These are phyloP conservation scores for Eucalyptus polyanthemos DNA, from an alignment of 345 rosid genomes.

Conservation along the genomic window DNA sequence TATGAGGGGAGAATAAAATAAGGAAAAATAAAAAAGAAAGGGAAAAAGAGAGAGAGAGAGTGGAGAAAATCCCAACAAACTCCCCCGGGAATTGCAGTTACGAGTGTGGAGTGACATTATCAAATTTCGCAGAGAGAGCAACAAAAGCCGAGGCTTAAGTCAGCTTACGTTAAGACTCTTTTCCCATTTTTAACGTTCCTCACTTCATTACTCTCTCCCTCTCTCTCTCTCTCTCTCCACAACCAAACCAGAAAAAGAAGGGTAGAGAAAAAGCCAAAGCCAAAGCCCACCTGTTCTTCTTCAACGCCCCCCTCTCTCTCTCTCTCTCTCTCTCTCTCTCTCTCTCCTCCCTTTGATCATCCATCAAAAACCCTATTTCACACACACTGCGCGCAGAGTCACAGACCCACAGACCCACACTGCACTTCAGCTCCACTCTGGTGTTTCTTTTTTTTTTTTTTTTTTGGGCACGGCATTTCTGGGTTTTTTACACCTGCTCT, in stretches of 20 bases:
- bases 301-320: background rate
- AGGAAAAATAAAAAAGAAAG: background rate
- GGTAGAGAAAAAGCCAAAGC: background rate
- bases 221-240: background rate
- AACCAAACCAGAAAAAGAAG: background rate
- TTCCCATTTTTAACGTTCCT: background rate
- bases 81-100: background rate
- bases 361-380: background rate
- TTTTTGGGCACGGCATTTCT: background rate
- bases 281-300: slow-evolving; percentile 4
- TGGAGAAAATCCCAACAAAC: background rate
- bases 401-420: background rate
- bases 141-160: background rate
- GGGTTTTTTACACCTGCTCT: background rate
- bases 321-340: background rate
- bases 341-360: background rate
- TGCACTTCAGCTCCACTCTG: background rate
- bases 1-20: background rate
- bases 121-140: background rate
- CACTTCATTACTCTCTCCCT: background rate
- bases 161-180: background rate
- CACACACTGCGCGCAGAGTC: background rate
- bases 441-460: background rate
- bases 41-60: background rate
- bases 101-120: background rate